These are phyloP conservation scores for Wickerhamomyces strasburgensis DNA, from an alignment of 805 yeast genomes.

Conservation along the genomic window DNA sequence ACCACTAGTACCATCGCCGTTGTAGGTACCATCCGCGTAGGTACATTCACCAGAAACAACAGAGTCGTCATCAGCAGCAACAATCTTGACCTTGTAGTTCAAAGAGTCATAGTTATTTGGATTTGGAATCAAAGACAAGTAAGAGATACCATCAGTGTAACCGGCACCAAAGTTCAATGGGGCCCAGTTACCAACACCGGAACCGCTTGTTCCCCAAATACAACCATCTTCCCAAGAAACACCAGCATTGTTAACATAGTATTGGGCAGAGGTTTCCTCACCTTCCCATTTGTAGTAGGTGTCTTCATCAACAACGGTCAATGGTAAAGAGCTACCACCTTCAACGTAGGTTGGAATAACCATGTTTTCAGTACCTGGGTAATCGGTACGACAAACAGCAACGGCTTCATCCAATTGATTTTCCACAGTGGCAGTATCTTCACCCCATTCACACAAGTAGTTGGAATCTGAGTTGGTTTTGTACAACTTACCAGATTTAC, in stretches of 20 bases:
- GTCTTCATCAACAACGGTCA: constrained; percentile 76
- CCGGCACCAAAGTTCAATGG: constrained; percentile 96
- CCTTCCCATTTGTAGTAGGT: constrained; percentile 82
- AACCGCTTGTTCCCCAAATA: constrained; percentile 80
- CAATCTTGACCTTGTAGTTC: constrained; percentile 75
- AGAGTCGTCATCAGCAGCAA: constrained; percentile 41
- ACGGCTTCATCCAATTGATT: constrained; percentile 60
- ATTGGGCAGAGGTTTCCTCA: constrained; percentile 84
- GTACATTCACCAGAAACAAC: constrained; percentile 65
- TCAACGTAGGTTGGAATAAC: constrained; percentile 82
- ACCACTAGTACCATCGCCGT: constrained; percentile 71
- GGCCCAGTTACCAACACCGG: constrained; percentile 96
- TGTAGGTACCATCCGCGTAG: constrained; percentile 74
- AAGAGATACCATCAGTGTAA: constrained; percentile 56
- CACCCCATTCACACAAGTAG: constrained; percentile 86
- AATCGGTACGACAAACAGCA: constrained; percentile 96
- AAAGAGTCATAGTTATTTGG: constrained; percentile 75
- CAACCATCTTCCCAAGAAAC: constrained; percentile 87
- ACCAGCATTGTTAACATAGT: constrained; percentile 97
- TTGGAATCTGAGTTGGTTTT: constrained; percentile 62
- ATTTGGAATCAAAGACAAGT: constrained; percentile 89
- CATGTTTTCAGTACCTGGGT: constrained; percentile 99
- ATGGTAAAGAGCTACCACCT: constrained; percentile 59
- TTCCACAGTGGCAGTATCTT: constrained; percentile 60
- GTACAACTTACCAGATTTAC: constrained; percentile 80